A percentile compares a stretch with the other conserved stretches of the same genome.
phyloP scores from a whole-genome alignment of 164 flowering plant species.

The Nymphaea colorata region DNA sequence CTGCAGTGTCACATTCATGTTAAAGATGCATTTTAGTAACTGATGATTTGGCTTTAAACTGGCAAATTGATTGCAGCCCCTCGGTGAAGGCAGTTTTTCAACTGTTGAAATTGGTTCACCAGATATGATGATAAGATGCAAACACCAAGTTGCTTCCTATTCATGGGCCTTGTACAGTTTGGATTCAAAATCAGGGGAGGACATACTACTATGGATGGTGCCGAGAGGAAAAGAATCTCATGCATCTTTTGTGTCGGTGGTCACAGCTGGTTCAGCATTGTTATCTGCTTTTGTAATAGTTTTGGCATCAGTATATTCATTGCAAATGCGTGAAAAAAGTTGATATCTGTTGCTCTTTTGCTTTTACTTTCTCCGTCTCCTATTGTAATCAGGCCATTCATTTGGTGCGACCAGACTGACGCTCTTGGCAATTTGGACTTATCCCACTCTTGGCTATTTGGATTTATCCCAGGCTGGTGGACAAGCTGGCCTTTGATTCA shows the following conservation, averaged over 20 bases:
- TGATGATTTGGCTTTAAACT: no score
- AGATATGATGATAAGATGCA: constrained; percentile 39
- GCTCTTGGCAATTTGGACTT: no score
- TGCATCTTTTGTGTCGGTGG: constrained; percentile 35
- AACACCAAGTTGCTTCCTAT: constrained; percentile 12
- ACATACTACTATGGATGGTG: constrained; percentile 36
- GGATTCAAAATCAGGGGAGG: neutral
- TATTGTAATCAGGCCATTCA: neutral
- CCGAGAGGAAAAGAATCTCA: constrained; percentile 58
- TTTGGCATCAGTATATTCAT: constrained; percentile 18
- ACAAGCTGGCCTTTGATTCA: no score
- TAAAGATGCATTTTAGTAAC: neutral
- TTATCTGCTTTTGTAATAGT: constrained; percentile 42
- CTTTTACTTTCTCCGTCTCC: neutral
- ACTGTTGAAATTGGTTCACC: constrained; percentile 41
- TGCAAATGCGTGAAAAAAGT: neutral
- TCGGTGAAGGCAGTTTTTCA: constrained; percentile 50
- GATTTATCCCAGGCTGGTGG: no score
- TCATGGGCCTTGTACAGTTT: constrained; percentile 14
- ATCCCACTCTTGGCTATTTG: no score
- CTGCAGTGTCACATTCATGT: neutral
- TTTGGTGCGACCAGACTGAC: no score
- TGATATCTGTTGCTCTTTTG: neutral
- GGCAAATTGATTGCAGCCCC: constrained; percentile 36
- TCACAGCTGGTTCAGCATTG: constrained; percentile 51